These are phyloP conservation scores for Fusarium sp. DNA, from an alignment of 2,329 filamentous ascomycete genomes.

Conservation along the genomic window DNA sequence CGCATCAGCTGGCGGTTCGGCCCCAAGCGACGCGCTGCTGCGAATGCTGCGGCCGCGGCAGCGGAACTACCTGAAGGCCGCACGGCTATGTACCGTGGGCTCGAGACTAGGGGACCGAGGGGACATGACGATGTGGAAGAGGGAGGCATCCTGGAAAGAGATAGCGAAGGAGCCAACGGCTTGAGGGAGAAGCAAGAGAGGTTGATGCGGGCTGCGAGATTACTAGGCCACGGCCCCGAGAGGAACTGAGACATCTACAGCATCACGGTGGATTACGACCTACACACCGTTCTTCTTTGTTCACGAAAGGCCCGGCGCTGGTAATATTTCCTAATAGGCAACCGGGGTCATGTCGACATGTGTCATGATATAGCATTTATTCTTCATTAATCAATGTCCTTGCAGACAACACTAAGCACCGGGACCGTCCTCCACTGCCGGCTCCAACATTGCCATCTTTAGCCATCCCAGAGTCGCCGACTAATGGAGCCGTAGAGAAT, in stretches of 20 bases:
- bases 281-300: slow-evolving; percentile 1
- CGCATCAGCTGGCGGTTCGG: slow-evolving; percentile 45
- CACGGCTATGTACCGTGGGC: slow-evolving; percentile 53
- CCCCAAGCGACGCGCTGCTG: slow-evolving; percentile 33
- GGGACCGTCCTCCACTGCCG: slow-evolving; percentile 27
- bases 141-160: slow-evolving; percentile 42
- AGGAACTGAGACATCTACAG: slow-evolving; percentile 24
- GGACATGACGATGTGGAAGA: slow-evolving; percentile 39
- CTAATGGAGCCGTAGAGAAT: not conserved
- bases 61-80: slow-evolving; percentile 40
- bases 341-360: slow-evolving; percentile 41
- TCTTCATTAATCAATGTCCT: slow-evolving; percentile 46
- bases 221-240: slow-evolving; percentile 47
- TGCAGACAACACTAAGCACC: slow-evolving; percentile 32
- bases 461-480: not conserved
- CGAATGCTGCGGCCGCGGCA: slow-evolving; percentile 37
- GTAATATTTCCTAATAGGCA: slow-evolving; percentile 41
- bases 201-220: slow-evolving; percentile 54
- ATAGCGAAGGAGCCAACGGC: slow-evolving; percentile 41
- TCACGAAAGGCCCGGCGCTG: slow-evolving; percentile 33
- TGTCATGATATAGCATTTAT: slow-evolving; percentile 48
- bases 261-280: not conserved
- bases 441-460: slow-evolving; percentile 8
- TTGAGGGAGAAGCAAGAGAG: slow-evolving; percentile 54
- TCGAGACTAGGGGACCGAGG: slow-evolving; percentile 32